Evolutionary conservation across 2,329 filamentous ascomycete species (phyloP).

Genomic region (Blastomyces parvus): DNA sequence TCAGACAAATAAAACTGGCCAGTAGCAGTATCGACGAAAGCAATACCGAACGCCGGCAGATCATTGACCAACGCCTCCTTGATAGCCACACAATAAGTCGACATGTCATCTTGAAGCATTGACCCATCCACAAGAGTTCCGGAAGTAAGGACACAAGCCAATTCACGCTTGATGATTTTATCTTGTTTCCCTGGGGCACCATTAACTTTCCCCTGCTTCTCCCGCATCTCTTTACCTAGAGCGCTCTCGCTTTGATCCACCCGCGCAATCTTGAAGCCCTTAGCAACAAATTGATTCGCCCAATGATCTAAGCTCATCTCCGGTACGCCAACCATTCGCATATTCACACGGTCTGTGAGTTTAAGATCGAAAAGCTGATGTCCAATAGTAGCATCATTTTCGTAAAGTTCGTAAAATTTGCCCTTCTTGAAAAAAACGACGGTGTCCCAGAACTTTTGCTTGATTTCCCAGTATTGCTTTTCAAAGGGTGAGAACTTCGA

Average conservation of each 20-base stretch:
- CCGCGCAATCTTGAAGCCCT: slow-evolving; percentile 92
- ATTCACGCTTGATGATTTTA: slow-evolving; percentile 84
- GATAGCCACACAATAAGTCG: slow-evolving; percentile 90
- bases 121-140: slow-evolving; percentile 90
- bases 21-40: slow-evolving; percentile 91
- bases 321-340: slow-evolving; percentile 98
- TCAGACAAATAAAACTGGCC: slow-evolving; percentile 91
- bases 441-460: slow-evolving; percentile 94
- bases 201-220: slow-evolving; percentile 54
- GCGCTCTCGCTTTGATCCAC: slow-evolving; percentile 97
- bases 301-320: slow-evolving; percentile 93
- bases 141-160: slow-evolving; percentile 81
- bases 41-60: slow-evolving; percentile 75
- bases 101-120: slow-evolving; percentile 98
- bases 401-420: slow-evolving; percentile 97
- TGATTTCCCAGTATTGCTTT: slow-evolving; percentile 99
- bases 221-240: slow-evolving; percentile 96
- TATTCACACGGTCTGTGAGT: slow-evolving; percentile 94
- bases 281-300: slow-evolving; percentile 97
- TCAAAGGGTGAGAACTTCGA: slow-evolving; percentile 84
- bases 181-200: slow-evolving; percentile 63
- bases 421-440: slow-evolving; percentile 99
- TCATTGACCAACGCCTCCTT: slow-evolving; percentile 67
- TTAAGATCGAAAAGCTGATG: slow-evolving; percentile 97
- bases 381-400: slow-evolving; percentile 92